phyloP scores from a whole-genome alignment of 2,329 filamentous ascomycete genomes.

The Ceratocystis albifundus region DNA sequence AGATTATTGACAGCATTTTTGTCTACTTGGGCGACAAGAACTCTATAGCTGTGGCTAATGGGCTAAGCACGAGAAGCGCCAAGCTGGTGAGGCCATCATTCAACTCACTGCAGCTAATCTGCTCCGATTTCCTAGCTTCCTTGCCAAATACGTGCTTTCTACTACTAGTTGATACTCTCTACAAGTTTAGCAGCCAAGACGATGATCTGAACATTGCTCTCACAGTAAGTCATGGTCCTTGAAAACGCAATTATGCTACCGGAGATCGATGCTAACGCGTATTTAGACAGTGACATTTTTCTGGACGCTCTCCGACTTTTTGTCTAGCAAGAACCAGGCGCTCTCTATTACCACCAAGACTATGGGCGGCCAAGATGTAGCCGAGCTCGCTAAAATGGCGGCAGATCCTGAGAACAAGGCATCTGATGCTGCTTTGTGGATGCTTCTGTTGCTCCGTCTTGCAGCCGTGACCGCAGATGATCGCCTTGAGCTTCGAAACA shows the following conservation, averaged over 20 bases:
- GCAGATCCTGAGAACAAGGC: constrained; percentile 47
- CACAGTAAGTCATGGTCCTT: constrained; percentile 47
- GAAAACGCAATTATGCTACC: neutral
- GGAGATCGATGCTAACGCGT: constrained; percentile 19
- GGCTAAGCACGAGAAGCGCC: constrained; percentile 48
- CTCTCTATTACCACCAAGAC: constrained; percentile 48
- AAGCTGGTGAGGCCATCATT: constrained; percentile 79
- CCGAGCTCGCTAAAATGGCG: constrained; percentile 48
- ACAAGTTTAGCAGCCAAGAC: constrained; percentile 76
- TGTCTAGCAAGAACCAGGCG: constrained; percentile 49
- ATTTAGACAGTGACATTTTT: constrained; percentile 78
- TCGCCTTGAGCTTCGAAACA: constrained; percentile 66
- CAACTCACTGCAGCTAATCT: constrained; percentile 78
- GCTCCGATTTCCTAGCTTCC: constrained; percentile 79
- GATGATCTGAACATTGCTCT: constrained; percentile 92
- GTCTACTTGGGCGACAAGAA: constrained; percentile 29
- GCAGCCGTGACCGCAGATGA: constrained; percentile 61
- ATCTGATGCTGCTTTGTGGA: constrained; percentile 64
- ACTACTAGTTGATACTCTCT: constrained; percentile 73
- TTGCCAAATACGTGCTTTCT: constrained; percentile 60
- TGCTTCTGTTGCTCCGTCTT: constrained; percentile 60
- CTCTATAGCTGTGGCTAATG: constrained; percentile 28
- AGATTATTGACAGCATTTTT: constrained; percentile 76
- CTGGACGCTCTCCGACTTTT: constrained; percentile 86
- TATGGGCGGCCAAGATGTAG: constrained; percentile 38